A percentile compares a stretch with the other conserved stretches of the same genome.
Evolutionary conservation across 768 basidiomycete genomes (phyloP).

Genomic region (Lactarius quietus): DNA sequence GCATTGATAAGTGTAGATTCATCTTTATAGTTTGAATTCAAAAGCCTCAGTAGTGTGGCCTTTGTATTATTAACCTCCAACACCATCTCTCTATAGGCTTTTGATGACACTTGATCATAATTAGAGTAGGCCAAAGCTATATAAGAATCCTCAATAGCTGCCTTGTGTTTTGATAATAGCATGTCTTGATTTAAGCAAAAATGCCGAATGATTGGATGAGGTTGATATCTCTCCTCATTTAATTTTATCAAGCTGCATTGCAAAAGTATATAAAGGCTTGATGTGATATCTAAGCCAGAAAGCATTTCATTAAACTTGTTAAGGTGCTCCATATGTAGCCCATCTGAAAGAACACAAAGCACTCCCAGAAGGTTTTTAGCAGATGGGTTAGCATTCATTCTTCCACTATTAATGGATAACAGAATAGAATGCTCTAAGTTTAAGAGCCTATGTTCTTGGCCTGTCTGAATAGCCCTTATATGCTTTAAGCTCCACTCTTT

Average conservation of each 20-base stretch:
- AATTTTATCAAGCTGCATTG: not conserved
- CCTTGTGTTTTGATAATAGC: not conserved
- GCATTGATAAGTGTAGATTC: not conserved
- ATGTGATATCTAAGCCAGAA: not conserved
- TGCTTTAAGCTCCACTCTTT: not conserved
- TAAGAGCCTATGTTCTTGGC: not conserved
- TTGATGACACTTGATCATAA: too few species aligned
- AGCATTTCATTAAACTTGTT: not conserved
- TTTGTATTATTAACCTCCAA: not conserved
- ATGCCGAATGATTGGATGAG: not conserved
- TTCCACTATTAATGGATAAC: not conserved
- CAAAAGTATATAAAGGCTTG: not conserved
- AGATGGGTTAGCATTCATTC: not conserved
- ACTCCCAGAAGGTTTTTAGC: not conserved
- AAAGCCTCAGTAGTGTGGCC: not conserved
- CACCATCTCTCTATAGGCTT: not conserved
- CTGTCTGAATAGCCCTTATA: not conserved
- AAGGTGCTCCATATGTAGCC: not conserved
- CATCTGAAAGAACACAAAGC: not conserved
- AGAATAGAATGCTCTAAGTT: not conserved
- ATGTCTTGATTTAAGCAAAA: not conserved
- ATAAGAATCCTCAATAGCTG: not conserved
- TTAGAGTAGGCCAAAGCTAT: not conserved
- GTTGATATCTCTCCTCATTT: not conserved
- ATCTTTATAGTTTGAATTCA: not conserved